Conservation (phyloP, 208 protist genomes). For the Leishmania aethiopica region DNA sequence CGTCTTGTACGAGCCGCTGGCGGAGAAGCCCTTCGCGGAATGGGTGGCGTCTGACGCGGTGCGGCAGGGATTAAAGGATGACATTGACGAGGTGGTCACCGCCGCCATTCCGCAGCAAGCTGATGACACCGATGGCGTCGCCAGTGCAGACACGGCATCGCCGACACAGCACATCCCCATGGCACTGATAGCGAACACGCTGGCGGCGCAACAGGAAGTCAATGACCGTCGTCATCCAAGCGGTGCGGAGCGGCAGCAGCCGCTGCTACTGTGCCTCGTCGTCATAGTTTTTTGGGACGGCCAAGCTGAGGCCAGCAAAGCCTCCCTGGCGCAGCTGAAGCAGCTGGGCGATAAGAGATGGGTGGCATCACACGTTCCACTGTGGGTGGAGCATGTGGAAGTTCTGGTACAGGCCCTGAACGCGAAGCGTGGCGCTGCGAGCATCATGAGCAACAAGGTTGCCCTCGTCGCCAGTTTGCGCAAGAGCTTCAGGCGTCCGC, state of each 20-base stretch:
- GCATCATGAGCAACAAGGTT: constrained; percentile 54
- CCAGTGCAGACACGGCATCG: neutral
- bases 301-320: constrained; percentile 53
- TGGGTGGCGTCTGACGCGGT: constrained; percentile 38
- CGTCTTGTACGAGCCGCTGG: constrained; percentile 42
- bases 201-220: constrained; percentile 1
- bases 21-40: constrained; percentile 30
- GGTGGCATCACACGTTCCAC: neutral
- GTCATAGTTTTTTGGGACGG: constrained; percentile 82
- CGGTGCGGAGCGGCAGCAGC: neutral
- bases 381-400: constrained; percentile 40
- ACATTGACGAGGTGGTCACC: constrained; percentile 19
- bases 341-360: constrained; percentile 46
- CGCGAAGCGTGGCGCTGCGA: constrained; percentile 71
- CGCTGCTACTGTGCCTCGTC: constrained; percentile 42
- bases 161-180: constrained; percentile 8
- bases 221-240: neutral
- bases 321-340: constrained; percentile 58
- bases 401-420: constrained; percentile 84
- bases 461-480: constrained; percentile 67
- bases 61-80: constrained; percentile 11
- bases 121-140: neutral
- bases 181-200: constrained; percentile 3
- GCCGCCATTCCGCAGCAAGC: constrained; percentile 7
- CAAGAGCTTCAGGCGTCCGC: constrained; percentile 45